Percentiles rank a stretch among this genome's conserved stretches.
These are phyloP conservation scores for Trichophyton benhamiae DNA, from an alignment of 2,329 filamentous ascomycete genomes.

Conservation along the genomic window DNA sequence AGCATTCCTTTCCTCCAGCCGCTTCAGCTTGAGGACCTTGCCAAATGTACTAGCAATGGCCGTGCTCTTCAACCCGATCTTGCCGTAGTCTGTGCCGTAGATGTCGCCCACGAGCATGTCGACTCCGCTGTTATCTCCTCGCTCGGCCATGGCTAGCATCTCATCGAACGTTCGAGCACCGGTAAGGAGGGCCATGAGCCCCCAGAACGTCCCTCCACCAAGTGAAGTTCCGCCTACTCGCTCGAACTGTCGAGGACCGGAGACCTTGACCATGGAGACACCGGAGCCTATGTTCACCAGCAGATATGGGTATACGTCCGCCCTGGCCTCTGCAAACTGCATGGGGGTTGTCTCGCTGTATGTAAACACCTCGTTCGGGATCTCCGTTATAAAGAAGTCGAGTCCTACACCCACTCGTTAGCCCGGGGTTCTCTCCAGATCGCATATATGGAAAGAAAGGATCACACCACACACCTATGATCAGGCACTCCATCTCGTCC, in stretches of 20 bases:
- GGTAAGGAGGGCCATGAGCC: constrained; percentile 77
- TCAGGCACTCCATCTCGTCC: constrained; percentile 98
- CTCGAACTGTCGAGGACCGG: constrained; percentile 70
- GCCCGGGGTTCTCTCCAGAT: neutral
- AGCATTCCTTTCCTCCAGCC: constrained; percentile 63
- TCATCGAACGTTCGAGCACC: constrained; percentile 95
- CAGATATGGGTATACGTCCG: constrained; percentile 90
- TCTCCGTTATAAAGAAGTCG: constrained; percentile 98
- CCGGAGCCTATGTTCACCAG: constrained; percentile 97
- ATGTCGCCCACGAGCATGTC: constrained; percentile 98
- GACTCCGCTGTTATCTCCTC: constrained; percentile 82
- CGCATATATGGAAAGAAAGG: neutral
- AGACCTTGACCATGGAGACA: constrained; percentile 94
- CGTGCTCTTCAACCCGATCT: constrained; percentile 89
- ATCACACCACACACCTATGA: constrained; percentile 57
- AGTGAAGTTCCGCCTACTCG: constrained; percentile 91
- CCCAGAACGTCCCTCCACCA: constrained; percentile 96
- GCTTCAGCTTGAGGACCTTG: constrained; percentile 90
- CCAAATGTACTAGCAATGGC: constrained; percentile 95
- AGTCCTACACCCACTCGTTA: constrained; percentile 46
- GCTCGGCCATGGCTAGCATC: constrained; percentile 84
- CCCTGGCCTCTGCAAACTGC: constrained; percentile 64
- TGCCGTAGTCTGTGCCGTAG: constrained; percentile 88
- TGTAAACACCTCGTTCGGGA: constrained; percentile 91
- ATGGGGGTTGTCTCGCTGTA: constrained; percentile 86